These are phyloP conservation scores for Solanum etuberosum DNA, from an alignment of 257 asterid species.

Conservation along the genomic window DNA sequence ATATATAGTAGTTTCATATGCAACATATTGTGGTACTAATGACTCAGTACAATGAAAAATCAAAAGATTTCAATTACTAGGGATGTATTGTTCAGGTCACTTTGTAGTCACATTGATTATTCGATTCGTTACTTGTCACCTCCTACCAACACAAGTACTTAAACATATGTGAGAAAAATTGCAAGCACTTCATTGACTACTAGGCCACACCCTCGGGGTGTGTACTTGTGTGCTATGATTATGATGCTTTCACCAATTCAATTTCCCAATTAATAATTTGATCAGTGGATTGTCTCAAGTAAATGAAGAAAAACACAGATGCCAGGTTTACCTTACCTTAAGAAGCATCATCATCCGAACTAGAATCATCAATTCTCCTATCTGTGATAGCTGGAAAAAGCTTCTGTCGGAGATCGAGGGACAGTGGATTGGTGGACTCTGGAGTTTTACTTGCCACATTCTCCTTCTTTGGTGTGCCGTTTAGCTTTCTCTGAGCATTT, in stretches of 20 bases:
- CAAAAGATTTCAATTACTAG: not conserved
- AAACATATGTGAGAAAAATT: not conserved
- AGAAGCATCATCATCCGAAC: conserved; percentile 50
- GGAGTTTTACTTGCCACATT: conserved; percentile 8
- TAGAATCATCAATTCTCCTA: conserved; percentile 52
- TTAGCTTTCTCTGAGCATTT: conserved; percentile 21
- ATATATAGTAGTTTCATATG: not conserved
- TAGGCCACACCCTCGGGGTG: not conserved
- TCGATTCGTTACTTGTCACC: not conserved
- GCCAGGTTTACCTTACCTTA: not conserved
- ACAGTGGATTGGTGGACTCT: conserved; percentile 10
- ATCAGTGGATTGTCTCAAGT: not conserved
- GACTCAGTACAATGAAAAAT: not conserved
- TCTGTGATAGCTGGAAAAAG: conserved; percentile 49
- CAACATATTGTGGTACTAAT: not conserved
- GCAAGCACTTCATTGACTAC: not conserved
- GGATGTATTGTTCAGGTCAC: not conserved
- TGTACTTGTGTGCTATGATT: not conserved
- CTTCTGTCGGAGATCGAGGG: conserved; percentile 30
- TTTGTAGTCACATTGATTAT: not conserved
- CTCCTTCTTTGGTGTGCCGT: conserved; percentile 16
- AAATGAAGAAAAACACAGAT: not conserved
- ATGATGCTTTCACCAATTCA: not conserved
- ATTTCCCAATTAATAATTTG: not conserved
- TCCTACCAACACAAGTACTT: not conserved